Evolutionary conservation across 1,284 basidiomycete genomes (phyloP).

Genomic region (Ustilago cynodontis): DNA sequence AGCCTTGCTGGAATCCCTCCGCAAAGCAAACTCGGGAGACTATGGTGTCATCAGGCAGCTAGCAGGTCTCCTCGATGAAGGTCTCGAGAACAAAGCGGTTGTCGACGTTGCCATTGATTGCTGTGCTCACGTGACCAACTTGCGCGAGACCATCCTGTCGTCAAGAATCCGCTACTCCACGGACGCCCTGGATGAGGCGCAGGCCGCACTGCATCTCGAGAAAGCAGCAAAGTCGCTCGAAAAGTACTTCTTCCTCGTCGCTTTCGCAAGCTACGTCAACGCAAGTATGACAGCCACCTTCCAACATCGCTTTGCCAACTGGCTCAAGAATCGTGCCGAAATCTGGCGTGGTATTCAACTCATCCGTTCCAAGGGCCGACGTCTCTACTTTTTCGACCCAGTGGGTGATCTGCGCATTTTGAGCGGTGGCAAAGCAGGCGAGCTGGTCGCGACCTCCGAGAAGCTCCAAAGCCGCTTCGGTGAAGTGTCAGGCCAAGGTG

Average conservation of each 20-base stretch:
- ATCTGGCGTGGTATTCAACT: conserved; percentile 79
- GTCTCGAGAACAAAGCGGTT: conserved; percentile 62
- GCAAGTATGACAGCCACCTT: conserved; percentile 76
- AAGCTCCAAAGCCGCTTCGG: conserved; percentile 49
- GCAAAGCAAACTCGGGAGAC: conserved; percentile 65
- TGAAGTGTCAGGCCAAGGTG: conserved; percentile 49
- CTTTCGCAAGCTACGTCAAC: conserved; percentile 91
- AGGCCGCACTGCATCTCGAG: conserved; percentile 53
- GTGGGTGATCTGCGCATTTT: conserved; percentile 64
- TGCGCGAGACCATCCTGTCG: conserved; percentile 66
- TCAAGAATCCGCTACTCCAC: conserved; percentile 63
- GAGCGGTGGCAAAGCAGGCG: conserved; percentile 53
- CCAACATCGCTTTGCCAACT: conserved; percentile 82
- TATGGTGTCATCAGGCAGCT: conserved; percentile 66
- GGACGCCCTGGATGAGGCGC: conserved; percentile 51
- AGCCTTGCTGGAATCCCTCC: conserved; percentile 60
- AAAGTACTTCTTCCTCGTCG: conserved; percentile 89
- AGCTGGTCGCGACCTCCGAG: conserved; percentile 50
- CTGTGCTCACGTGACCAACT: conserved; percentile 65
- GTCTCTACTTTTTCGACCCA: conserved; percentile 69
- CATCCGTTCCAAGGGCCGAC: conserved; percentile 55
- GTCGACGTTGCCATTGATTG: conserved; percentile 67
- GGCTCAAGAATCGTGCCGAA: conserved; percentile 87
- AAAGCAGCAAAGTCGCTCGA: conserved; percentile 72
- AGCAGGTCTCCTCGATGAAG: conserved; percentile 65